A percentile compares a stretch with the other conserved stretches of the same genome.
Evolutionary conservation across 805 yeast species (phyloP).

Genomic region (Grigorovia humatica): DNA sequence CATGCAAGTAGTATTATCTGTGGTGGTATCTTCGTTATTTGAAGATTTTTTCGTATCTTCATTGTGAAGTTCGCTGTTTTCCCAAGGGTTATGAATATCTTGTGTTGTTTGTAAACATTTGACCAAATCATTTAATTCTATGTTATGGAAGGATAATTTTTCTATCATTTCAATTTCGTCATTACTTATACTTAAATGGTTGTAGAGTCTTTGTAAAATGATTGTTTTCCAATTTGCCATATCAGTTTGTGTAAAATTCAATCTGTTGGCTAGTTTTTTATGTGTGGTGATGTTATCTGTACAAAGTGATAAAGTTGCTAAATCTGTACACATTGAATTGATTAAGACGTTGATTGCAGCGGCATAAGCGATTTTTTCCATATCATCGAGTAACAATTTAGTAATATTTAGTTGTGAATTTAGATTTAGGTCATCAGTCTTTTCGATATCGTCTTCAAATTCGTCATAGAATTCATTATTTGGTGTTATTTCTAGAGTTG

Average conservation of each 20-base stretch:
- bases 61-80: slow-evolving; percentile 2
- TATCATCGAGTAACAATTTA: slow-evolving; percentile 65
- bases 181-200: slow-evolving; percentile 66
- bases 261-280: slow-evolving; percentile 42
- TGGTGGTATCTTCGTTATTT: background rate
- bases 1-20: background rate
- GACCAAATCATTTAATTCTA: slow-evolving; percentile 61
- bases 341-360: slow-evolving; percentile 70
- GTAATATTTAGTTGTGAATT: slow-evolving; percentile 61
- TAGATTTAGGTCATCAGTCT: slow-evolving; percentile 28
- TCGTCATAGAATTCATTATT: slow-evolving; percentile 29
- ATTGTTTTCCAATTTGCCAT: slow-evolving; percentile 78
- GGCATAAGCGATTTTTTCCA: slow-evolving; percentile 84
- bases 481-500: slow-evolving; percentile 13
- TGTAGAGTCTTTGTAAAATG: slow-evolving; percentile 60
- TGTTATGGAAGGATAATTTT: slow-evolving; percentile 72
- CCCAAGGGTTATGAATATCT: slow-evolving; percentile 42
- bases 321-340: slow-evolving; percentile 72
- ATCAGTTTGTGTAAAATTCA: slow-evolving; percentile 62
- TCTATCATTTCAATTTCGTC: slow-evolving; percentile 85
- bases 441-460: slow-evolving; percentile 31
- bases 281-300: slow-evolving; percentile 36
- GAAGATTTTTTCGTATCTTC: background rate
- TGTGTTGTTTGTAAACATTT: slow-evolving; percentile 46
- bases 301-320: slow-evolving; percentile 48